phyloP scores from a whole-genome alignment of 352 stramenopile species.

The Pythium sp. region DNA sequence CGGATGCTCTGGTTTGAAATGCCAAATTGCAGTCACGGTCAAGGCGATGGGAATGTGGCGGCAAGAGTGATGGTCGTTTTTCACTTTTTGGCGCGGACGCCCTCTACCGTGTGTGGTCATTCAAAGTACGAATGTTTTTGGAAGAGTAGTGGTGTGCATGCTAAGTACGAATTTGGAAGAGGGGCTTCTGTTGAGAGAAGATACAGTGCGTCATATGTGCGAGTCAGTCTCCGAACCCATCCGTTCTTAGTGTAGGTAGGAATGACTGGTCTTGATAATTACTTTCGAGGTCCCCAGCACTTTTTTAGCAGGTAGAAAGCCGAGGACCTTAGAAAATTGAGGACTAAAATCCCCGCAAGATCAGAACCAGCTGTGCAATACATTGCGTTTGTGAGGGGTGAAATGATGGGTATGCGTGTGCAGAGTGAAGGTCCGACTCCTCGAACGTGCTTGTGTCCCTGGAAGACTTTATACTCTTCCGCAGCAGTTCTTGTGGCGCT shows the following conservation, averaged over 20 bases:
- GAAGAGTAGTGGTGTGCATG: too few relatives aligned
- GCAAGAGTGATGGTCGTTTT: conserved; percentile 9
- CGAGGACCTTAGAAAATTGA: neutral
- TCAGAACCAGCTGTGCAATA: neutral
- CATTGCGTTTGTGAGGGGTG: conserved; percentile 18
- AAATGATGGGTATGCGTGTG: conserved; percentile 19
- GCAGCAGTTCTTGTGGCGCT: conserved; percentile 20
- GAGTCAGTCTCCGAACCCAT: conserved; percentile 4
- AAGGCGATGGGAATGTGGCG: neutral
- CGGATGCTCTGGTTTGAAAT: conserved; percentile 11
- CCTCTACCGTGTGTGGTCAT: neutral
- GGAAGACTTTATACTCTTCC: conserved; percentile 15
- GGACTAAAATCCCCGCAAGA: conserved; percentile 18
- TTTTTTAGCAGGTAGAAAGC: neutral
- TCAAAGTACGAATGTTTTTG: conserved; percentile 11
- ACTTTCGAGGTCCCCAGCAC: neutral
- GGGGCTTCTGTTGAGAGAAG: conserved; percentile 18
- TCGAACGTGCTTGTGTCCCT: neutral
- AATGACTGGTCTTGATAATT: conserved; percentile 22
- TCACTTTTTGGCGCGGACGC: conserved; percentile 7
- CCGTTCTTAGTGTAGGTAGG: neutral
- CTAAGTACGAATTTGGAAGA: conserved; percentile 10
- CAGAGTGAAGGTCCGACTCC: conserved; percentile 29
- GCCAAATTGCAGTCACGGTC: neutral
- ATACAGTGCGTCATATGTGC: neutral